phyloP scores from a whole-genome alignment of 2,329 filamentous ascomycete species.

The Fusarium drepaniforme region DNA sequence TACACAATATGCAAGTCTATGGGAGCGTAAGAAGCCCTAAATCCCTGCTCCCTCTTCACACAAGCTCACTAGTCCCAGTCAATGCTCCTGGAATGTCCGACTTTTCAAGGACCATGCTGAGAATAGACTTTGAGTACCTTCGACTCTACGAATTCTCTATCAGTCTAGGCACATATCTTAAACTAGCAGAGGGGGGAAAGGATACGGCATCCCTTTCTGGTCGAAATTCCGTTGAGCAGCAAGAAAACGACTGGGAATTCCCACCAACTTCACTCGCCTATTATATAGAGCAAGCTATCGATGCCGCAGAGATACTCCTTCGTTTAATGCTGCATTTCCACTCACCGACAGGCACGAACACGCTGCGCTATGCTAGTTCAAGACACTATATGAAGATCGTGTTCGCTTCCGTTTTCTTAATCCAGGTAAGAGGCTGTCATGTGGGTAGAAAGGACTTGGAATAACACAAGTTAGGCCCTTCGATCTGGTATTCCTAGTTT shows the following conservation, averaged over 20 bases:
- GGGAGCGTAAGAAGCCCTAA: background rate
- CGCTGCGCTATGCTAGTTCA: conserved; percentile 7
- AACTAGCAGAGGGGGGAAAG: background rate
- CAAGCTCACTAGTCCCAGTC: background rate
- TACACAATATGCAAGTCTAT: background rate
- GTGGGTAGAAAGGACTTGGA: background rate
- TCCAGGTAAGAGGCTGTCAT: conserved; percentile 2
- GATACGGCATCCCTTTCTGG: background rate
- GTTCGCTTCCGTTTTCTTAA: conserved; percentile 12
- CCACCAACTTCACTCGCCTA: background rate
- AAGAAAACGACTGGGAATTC: background rate
- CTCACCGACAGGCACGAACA: background rate
- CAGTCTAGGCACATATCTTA: conserved; percentile 5
- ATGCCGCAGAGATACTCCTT: background rate
- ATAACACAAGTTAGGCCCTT: background rate
- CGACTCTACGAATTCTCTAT: conserved; percentile 18
- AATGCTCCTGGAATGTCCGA: background rate
- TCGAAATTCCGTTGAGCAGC: background rate
- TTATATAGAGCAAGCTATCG: conserved; percentile 19
- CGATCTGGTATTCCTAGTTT: conserved; percentile 3
- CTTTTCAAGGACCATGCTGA: conserved; percentile 6
- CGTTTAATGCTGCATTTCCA: conserved; percentile 8
- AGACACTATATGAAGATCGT: conserved; percentile 20
- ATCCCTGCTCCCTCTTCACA: background rate
- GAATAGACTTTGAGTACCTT: conserved; percentile 15